Evolutionary conservation across 1,284 basidiomycete genomes (phyloP).

Genomic region (Moniliophthora roreri): DNA sequence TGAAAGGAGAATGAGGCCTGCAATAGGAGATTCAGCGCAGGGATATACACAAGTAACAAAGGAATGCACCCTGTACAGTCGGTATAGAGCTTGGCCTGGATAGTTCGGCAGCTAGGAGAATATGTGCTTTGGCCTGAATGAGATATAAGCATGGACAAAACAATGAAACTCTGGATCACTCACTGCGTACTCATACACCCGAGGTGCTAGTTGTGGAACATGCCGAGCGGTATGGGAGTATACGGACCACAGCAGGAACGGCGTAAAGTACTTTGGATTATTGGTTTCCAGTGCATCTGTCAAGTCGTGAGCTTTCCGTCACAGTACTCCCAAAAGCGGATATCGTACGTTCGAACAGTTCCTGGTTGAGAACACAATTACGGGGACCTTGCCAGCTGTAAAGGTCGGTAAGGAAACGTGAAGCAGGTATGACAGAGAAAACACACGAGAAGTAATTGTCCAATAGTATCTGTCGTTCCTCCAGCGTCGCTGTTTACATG

Average conservation of each 20-base stretch:
- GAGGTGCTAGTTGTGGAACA: neutral
- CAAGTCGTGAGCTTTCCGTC: no score
- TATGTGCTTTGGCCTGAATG: neutral
- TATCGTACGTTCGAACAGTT: neutral
- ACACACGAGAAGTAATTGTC: constrained; percentile 17
- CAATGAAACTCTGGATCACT: no score
- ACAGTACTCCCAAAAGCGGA: no score
- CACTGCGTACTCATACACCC: neutral
- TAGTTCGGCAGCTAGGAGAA: neutral
- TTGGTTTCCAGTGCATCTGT: neutral
- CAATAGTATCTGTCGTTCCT: constrained; percentile 10
- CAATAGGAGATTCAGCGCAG: no score
- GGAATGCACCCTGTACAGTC: neutral
- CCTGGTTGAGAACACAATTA: constrained; percentile 7
- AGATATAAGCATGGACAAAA: no score
- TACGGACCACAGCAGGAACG: neutral
- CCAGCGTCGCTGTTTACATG: neutral
- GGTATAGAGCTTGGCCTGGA: neutral
- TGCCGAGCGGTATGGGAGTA: constrained; percentile 1
- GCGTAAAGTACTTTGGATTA: neutral
- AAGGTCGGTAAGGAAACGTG: neutral
- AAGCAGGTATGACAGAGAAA: neutral
- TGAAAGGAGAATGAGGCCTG: neutral
- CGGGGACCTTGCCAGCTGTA: constrained; percentile 16
- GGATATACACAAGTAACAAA: no score